A percentile compares a stretch with the other conserved stretches of the same genome.
These are phyloP conservation scores for Osmozyma mogii DNA, from an alignment of 805 yeast species.

Conservation along the genomic window DNA sequence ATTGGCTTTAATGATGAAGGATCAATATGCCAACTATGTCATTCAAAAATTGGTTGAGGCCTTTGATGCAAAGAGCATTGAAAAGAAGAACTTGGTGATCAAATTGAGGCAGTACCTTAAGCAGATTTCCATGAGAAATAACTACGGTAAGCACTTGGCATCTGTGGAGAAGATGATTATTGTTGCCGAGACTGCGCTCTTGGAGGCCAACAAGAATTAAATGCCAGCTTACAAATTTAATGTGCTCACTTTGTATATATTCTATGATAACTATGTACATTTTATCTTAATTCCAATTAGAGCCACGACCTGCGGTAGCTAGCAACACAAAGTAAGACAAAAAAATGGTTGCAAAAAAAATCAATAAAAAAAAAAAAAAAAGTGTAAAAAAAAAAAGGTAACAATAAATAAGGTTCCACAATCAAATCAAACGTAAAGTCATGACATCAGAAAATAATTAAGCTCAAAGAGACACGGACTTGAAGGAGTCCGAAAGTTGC, in stretches of 20 bases:
- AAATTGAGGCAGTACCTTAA: conserved; percentile 77
- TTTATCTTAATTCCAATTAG: no score
- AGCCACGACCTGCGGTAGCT: no score
- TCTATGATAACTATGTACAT: no score
- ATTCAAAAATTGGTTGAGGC: conserved; percentile 90
- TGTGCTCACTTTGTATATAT: conserved; percentile 2
- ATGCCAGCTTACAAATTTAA: not conserved
- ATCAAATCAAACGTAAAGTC: no score
- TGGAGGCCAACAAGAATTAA: conserved; percentile 24
- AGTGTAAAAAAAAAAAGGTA: no score
- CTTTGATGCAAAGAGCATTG: conserved; percentile 50
- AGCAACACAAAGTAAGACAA: no score
- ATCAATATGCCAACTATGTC: conserved; percentile 95
- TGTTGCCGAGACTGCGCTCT: conserved; percentile 43
- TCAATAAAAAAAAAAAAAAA: no score
- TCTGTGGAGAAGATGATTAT: conserved; percentile 68
- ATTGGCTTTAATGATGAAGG: conserved; percentile 89
- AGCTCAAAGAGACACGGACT: no score
- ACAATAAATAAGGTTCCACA: no score
- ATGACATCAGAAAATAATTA: no score
- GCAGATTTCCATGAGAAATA: conserved; percentile 53
- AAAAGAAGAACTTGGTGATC: conserved; percentile 60
- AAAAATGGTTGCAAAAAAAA: no score
- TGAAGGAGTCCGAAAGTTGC: no score
- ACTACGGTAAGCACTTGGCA: conserved; percentile 76